Evolutionary conservation across 2,329 filamentous ascomycete species (phyloP).

Genomic region (Mycosphaerella arachidis): DNA sequence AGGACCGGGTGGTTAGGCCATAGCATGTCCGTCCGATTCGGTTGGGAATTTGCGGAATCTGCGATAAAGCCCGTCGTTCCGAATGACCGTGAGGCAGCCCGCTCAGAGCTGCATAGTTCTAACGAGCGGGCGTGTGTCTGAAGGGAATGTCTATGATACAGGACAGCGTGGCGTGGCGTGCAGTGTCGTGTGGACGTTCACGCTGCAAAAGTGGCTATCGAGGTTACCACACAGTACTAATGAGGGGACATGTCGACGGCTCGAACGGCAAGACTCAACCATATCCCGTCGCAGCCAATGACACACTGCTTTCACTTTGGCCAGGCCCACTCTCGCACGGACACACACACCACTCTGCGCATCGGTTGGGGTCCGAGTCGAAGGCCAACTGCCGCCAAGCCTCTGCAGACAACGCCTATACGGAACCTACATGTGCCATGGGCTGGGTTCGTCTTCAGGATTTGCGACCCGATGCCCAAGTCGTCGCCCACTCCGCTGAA

Average conservation of each 20-base stretch:
- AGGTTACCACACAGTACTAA: not conserved
- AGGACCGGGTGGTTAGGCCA: slow-evolving; percentile 11
- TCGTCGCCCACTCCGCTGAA: not conserved
- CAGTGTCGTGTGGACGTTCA: not conserved
- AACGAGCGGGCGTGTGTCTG: not conserved
- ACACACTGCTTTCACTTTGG: not conserved
- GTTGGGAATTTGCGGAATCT: slow-evolving; percentile 7
- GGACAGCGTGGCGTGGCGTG: not conserved
- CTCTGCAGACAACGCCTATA: not conserved
- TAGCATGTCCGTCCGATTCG: slow-evolving; percentile 19
- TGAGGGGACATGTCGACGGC: not conserved
- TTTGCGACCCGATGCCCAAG: not conserved
- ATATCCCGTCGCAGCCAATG: not conserved
- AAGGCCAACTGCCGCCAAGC: not conserved
- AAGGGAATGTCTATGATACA: slow-evolving; percentile 6
- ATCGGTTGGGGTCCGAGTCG: not conserved
- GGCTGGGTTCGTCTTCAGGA: not conserved
- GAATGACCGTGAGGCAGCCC: not conserved
- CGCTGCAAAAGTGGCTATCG: not conserved
- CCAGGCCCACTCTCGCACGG: not conserved
- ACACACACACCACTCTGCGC: not conserved
- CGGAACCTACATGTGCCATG: not conserved
- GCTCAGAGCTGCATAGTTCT: too few species aligned
- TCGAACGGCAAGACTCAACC: not conserved
- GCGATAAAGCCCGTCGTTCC: not conserved